These are phyloP conservation scores for Limnanthes douglasii DNA, from an alignment of 345 rosid genomes.

Conservation along the genomic window DNA sequence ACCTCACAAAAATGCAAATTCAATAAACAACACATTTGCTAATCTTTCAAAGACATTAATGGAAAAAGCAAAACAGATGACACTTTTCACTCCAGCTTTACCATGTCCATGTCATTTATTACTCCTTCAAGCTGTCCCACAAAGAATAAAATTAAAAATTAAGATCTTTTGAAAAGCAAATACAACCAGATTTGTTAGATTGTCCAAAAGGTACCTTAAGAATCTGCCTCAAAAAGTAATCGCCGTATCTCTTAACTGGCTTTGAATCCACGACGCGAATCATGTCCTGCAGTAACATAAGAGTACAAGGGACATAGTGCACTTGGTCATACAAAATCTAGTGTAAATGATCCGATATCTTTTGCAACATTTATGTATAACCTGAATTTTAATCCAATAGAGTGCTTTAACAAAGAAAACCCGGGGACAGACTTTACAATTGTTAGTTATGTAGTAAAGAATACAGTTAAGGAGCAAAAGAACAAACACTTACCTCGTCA, in stretches of 20 bases:
- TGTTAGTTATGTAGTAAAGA: too few species aligned
- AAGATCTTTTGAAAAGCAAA: neutral
- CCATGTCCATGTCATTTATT: constrained; percentile 67
- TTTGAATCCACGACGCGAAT: constrained; percentile 65
- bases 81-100: constrained; percentile 46
- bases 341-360: too few species aligned
- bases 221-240: constrained; percentile 88
- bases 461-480: neutral
- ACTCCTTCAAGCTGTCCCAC: constrained; percentile 68
- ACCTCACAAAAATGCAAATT: too few species aligned
- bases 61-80: too few species aligned
- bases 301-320: too few species aligned
- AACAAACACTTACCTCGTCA: constrained; percentile 40
- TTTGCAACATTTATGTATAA: too few species aligned
- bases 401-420: too few species aligned
- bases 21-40: too few species aligned
- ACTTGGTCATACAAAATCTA: too few species aligned
- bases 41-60: too few species aligned
- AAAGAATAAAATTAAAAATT: neutral
- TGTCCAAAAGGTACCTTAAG: constrained; percentile 40
- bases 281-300: constrained; percentile 54
- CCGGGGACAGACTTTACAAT: too few species aligned
- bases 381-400: too few species aligned
- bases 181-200: neutral
- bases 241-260: constrained; percentile 61